Conservation (phyloP, 805 yeast genomes). For the Candida methanosorbosa region DNA sequence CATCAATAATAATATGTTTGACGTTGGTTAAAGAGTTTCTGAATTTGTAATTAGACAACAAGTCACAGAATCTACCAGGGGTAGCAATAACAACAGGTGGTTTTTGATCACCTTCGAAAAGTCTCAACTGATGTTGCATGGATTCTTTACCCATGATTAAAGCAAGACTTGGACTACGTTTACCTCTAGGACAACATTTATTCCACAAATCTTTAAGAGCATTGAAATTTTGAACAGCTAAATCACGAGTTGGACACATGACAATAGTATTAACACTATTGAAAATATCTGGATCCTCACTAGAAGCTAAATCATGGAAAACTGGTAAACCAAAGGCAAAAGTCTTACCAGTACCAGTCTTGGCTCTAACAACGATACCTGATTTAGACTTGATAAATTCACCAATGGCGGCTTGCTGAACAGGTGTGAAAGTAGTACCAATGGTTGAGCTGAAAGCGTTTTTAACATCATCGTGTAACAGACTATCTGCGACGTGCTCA, state of each 20-base stretch:
- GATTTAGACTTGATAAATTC: constrained; percentile 42
- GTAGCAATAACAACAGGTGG: constrained; percentile 76
- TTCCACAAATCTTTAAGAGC: constrained; percentile 45
- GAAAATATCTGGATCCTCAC: background rate
- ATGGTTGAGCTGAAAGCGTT: constrained; percentile 26
- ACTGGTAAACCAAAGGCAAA: constrained; percentile 82
- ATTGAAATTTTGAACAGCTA: constrained; percentile 72
- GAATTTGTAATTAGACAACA: constrained; percentile 37
- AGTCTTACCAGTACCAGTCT: constrained; percentile 94
- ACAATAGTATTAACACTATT: constrained; percentile 51
- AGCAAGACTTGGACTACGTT: constrained; percentile 22
- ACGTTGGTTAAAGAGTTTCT: constrained; percentile 41
- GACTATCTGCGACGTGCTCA: constrained; percentile 16
- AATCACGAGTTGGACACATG: constrained; percentile 85
- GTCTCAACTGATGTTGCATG: constrained; percentile 25
- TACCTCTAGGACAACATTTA: too few species aligned
- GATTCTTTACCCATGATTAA: constrained; percentile 65
- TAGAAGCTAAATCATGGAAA: constrained; percentile 40
- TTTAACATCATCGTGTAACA: constrained; percentile 16
- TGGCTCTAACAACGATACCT: constrained; percentile 81
- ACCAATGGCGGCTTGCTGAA: constrained; percentile 54
- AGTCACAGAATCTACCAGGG: constrained; percentile 76
- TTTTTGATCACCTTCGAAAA: constrained; percentile 18
- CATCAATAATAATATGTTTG: constrained; percentile 70
- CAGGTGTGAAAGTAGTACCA: constrained; percentile 52